These are phyloP conservation scores for Boletus fagicola DNA, from an alignment of 768 basidiomycete genomes.

Conservation along the genomic window DNA sequence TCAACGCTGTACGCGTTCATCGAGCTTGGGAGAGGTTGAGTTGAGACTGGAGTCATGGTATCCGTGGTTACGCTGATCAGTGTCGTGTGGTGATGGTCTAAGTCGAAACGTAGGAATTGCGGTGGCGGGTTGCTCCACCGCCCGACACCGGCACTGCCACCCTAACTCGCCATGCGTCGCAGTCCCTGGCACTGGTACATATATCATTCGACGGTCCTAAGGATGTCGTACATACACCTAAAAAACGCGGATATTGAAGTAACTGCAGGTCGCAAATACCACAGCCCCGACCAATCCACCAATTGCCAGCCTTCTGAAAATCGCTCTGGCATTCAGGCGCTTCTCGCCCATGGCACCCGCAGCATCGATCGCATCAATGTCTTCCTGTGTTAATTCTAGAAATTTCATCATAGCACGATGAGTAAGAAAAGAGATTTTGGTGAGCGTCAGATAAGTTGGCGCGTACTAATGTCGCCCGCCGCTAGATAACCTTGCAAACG, in stretches of 20 bases:
- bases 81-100: slow-evolving; percentile 9
- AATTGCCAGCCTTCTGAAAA: slow-evolving; percentile 1
- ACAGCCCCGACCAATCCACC: slow-evolving; percentile 2
- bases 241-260: slow-evolving; percentile 9
- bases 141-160: background rate
- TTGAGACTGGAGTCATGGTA: slow-evolving; percentile 29
- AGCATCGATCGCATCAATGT: slow-evolving; percentile 54
- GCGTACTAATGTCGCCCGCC: slow-evolving; percentile 60
- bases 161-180: background rate
- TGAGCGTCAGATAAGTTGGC: background rate
- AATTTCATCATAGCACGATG: background rate
- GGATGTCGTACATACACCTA: background rate
- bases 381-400: slow-evolving; percentile 48
- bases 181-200: background rate
- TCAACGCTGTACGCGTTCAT: slow-evolving; percentile 20
- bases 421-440: background rate
- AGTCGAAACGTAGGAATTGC: background rate
- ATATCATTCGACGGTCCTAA: background rate
- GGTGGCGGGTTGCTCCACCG: background rate
- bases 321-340: background rate
- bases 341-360: slow-evolving; percentile 43
- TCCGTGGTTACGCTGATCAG: slow-evolving; percentile 11
- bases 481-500: slow-evolving; percentile 66
- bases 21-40: slow-evolving; percentile 26
- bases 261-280: slow-evolving; percentile 8